Evolutionary conservation across 2,329 filamentous ascomycete genomes (phyloP).

Genomic region (Nemania diffusa): DNA sequence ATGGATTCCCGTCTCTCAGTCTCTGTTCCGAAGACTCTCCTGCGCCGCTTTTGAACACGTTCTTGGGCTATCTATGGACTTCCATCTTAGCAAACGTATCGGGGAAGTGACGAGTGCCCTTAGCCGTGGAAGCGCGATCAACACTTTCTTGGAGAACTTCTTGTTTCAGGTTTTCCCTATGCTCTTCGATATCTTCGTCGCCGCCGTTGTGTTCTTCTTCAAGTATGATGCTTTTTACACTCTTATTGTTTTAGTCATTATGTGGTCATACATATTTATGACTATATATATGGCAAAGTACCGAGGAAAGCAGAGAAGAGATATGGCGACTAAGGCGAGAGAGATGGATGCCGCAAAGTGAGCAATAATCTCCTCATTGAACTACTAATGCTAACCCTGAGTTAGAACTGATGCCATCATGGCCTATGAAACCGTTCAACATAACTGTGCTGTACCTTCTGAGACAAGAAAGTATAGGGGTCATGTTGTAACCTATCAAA

Average conservation of each 20-base stretch:
- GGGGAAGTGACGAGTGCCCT: slow-evolving; percentile 63
- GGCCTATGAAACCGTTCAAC: slow-evolving; percentile 68
- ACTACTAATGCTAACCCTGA: slow-evolving; percentile 14
- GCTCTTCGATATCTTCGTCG: slow-evolving; percentile 61
- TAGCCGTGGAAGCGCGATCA: slow-evolving; percentile 59
- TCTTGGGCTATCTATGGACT: slow-evolving; percentile 59
- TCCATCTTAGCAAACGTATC: slow-evolving; percentile 62
- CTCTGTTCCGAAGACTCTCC: slow-evolving; percentile 55
- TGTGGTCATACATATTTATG: slow-evolving; percentile 61
- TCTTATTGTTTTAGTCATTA: slow-evolving; percentile 59
- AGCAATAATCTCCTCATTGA: slow-evolving; percentile 11
- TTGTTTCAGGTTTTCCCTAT: slow-evolving; percentile 62
- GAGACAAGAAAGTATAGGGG: slow-evolving; percentile 67
- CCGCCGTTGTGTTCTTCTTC: slow-evolving; percentile 58
- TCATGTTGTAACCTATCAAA: slow-evolving; percentile 66
- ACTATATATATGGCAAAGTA: slow-evolving; percentile 63
- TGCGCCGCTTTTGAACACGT: slow-evolving; percentile 60
- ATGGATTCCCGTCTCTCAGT: slow-evolving; percentile 61
- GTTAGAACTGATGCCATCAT: slow-evolving; percentile 58
- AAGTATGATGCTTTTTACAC: slow-evolving; percentile 60
- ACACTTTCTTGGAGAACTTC: slow-evolving; percentile 61
- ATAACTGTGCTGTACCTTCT: slow-evolving; percentile 69
- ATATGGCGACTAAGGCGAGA: slow-evolving; percentile 56
- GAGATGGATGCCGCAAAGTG: slow-evolving; percentile 61
- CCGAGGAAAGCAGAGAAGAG: slow-evolving; percentile 55